Evolutionary conservation across 2,329 filamentous ascomycete species (phyloP).

Genomic region (Trichoderma sp.): DNA sequence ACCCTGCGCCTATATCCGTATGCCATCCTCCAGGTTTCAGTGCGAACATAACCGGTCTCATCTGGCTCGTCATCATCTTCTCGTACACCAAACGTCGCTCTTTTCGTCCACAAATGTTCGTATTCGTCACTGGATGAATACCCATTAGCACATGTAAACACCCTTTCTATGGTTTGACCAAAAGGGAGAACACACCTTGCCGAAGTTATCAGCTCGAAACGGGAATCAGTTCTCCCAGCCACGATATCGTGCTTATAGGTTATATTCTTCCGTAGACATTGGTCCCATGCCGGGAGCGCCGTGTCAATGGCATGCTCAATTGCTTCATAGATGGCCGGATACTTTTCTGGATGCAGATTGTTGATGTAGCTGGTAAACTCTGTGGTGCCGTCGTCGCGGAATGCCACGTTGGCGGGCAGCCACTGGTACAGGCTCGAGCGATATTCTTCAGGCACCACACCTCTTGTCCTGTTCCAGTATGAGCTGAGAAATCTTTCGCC

Average conservation of each 20-base stretch:
- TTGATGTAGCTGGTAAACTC: constrained; percentile 50
- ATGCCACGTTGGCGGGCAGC: constrained; percentile 41
- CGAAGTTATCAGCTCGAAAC: constrained; percentile 1
- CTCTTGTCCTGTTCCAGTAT: background rate
- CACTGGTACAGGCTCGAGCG: constrained; percentile 36
- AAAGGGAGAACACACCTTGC: constrained; percentile 7
- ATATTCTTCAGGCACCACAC: constrained; percentile 13
- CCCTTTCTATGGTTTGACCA: background rate
- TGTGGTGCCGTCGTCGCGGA: constrained; percentile 43
- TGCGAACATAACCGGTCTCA: background rate
- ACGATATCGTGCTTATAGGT: background rate
- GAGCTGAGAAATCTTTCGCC: background rate
- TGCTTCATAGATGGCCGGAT: constrained; percentile 38
- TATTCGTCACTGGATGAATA: constrained; percentile 1
- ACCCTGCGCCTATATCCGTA: background rate
- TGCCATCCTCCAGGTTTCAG: fast-evolving
- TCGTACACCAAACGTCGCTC: background rate
- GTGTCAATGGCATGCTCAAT: constrained; percentile 42
- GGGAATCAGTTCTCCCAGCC: constrained; percentile 4
- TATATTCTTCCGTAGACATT: constrained; percentile 41
- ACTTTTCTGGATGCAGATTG: constrained; percentile 46
- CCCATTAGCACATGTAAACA: background rate
- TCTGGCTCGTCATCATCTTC: background rate
- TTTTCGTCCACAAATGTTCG: background rate
- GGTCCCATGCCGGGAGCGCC: constrained; percentile 50